A percentile compares a stretch with the other conserved stretches of the same genome.
phyloP scores from a whole-genome alignment of 805 yeast species.

The Candida qinlingensis region DNA sequence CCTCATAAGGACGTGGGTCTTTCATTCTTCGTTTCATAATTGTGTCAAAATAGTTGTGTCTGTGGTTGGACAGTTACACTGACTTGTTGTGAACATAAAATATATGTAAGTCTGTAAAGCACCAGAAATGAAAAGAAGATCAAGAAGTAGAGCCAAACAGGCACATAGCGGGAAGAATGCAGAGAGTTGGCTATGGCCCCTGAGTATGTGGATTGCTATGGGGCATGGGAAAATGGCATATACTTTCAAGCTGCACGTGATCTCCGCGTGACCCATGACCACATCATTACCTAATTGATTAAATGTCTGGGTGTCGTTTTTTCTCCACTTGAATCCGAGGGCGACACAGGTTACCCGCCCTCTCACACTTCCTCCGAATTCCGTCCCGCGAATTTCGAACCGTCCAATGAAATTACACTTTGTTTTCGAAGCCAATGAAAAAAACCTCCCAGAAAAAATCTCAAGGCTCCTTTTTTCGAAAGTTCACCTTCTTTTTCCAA shows the following conservation, averaged over 20 bases:
- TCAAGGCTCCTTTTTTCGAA: conserved; percentile 16
- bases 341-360: not conserved
- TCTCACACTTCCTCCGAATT: not conserved
- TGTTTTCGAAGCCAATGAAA: conserved; percentile 20
- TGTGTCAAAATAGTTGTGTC: not conserved
- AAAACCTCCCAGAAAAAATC: conserved; percentile 10
- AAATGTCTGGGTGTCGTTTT: not conserved
- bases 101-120: too few relatives aligned
- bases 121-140: too few relatives aligned
- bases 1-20: too few relatives aligned
- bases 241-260: not conserved
- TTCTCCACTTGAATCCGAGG: not conserved
- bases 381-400: conserved; percentile 2
- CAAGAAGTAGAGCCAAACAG: too few relatives aligned
- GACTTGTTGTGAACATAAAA: not conserved
- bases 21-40: not conserved
- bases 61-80: not conserved
- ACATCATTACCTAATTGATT: too few relatives aligned
- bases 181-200: too few relatives aligned
- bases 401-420: conserved; percentile 11
- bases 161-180: too few relatives aligned
- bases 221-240: too few relatives aligned
- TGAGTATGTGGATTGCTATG: too few relatives aligned
- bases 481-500: conserved; percentile 16
- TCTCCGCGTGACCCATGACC: too few relatives aligned